Evolutionary conservation across 2,329 filamentous ascomycete genomes (phyloP), one percentile per base, ranked within the genome.

Genomic region (Alternaria viburni): DNA sequence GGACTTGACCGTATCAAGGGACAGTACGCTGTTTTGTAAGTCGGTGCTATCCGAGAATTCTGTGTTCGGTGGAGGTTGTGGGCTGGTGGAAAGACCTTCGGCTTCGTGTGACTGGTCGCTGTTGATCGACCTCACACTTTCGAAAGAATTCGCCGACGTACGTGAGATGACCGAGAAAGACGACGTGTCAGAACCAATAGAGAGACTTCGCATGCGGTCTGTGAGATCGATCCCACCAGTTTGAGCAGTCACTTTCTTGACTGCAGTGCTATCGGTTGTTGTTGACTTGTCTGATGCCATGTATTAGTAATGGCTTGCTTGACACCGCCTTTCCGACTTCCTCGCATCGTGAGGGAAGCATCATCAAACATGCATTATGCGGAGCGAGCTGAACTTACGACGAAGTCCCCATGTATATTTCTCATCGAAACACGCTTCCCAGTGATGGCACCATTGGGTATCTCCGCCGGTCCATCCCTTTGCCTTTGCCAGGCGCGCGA

Each of bases 381-480:
- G 45, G 43, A 51, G 32, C 17, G 9, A 13, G 44, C 10, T 36
- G 46, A 23, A 60, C 68, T 59, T 43, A 69, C 64, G 28, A n/a
- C 44, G 11, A 26, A 41, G 25, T 41, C 66, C 59, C 46, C 64
- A 71, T 6, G 28, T 11, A 28, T 71, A 72, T 2, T 47, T 21
- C 21, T 73, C 66, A 1, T 50, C 57, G 41, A 74, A 75, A 43
- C 69, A 73, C 13, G 50, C 32, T 32, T 60, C 13, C 70, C 72
- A 73, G 32, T 65, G 49, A 12, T 12, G 4, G 12, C 61, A 61
- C 71, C 72, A 74, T 5, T 63, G 36, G 13, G 19, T 32, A 54
- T 66, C 64, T 6, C 66, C 70, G 15, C 64, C 67, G 3, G 59
- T 57, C 73, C 73, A 75, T 9, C 68, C 67, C 50, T 65, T 67